These are phyloP conservation scores for Leishmania martiniquensis DNA, from an alignment of 208 protist species.

Conservation along the genomic window DNA sequence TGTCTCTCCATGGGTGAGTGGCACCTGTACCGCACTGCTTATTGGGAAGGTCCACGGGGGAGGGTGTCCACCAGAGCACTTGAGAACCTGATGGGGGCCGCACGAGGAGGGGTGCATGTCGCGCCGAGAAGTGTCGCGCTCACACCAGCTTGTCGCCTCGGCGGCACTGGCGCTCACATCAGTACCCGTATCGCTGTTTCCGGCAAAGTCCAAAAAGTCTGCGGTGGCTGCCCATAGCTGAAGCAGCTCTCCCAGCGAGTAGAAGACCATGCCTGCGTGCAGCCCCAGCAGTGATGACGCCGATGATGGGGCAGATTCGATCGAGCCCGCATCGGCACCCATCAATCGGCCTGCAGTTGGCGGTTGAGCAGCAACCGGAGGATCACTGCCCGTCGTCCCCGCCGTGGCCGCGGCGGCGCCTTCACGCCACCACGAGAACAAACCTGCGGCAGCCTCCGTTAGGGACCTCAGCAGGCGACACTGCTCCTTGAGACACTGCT, in stretches of 20 bases:
- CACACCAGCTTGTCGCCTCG: not conserved
- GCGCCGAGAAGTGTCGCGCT: not conserved
- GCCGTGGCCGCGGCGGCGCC: slow-evolving; percentile 9
- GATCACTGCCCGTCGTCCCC: not conserved
- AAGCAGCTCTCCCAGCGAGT: slow-evolving; percentile 33
- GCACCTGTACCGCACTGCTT: not conserved
- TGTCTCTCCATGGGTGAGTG: not conserved
- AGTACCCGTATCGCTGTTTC: not conserved
- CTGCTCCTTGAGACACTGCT: slow-evolving; percentile 24
- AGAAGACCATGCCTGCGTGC: slow-evolving; percentile 21
- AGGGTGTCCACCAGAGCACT: not conserved
- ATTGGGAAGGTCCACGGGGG: not conserved
- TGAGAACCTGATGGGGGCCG: not conserved
- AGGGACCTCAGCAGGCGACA: slow-evolving; percentile 19
- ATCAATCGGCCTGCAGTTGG: not conserved
- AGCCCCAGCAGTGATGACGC: not conserved
- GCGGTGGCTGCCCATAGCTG: slow-evolving; percentile 10
- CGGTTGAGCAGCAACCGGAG: not conserved
- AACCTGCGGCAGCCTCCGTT: slow-evolving; percentile 8
- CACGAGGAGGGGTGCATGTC: not conserved
- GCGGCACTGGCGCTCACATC: not conserved
- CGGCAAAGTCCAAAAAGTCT: not conserved
- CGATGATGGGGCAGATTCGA: not conserved
- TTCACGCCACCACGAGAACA: slow-evolving; percentile 26
- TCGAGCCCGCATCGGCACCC: not conserved